Evolutionary conservation across 257 asterid species (phyloP), one percentile per base, ranked within the genome.

Genomic region (Scutellaria galericulata): DNA sequence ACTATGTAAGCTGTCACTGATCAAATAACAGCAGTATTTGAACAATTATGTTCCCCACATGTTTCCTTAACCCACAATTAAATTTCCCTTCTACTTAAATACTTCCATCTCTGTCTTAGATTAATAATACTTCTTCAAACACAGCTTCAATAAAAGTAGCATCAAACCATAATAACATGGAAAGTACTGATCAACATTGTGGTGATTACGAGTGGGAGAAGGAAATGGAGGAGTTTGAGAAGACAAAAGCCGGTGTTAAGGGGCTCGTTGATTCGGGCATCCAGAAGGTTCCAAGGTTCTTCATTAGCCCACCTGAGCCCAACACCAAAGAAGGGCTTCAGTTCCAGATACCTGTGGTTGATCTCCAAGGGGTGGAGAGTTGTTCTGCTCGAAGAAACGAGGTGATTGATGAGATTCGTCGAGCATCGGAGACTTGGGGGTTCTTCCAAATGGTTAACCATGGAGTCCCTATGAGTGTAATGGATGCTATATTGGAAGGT

Each of bases 391-490:
- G 77, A 22, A 66, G 91, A 45, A 9, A 7, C 9, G 57, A 69
- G 75, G 71, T 84, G 5, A 65, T 86, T 41, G 87, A 80, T 1
- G 88, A 80, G 68, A 83, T 91, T 18, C 81, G 90, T 0, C 22
- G 10, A 12, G 97, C 91, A 7, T 85, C 90, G 2, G 84, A 73
- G 14, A 68, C 69, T 1, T 89, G 93, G 93, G 96, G 95, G 1
- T 89, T 89, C 54, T 91, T 91, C 78, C 94, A 88, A 70, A 74
- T 91, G 75, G 75, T 85, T 8, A 88, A 85, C 72, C 97, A 89
- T 51, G 96, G 95, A 42, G 82, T 89, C 12, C 95, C 95, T 1
- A n/a, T 35, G 20, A 42, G 78, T 50, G 88, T 53, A 8, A 75
- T 81, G 82, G 85, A 87, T 0, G 77, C 18, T 0, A 67, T 91